These are phyloP conservation scores for Suhomyces chickasaworum DNA, from an alignment of 1,139 yeast genomes.

Conservation along the genomic window DNA sequence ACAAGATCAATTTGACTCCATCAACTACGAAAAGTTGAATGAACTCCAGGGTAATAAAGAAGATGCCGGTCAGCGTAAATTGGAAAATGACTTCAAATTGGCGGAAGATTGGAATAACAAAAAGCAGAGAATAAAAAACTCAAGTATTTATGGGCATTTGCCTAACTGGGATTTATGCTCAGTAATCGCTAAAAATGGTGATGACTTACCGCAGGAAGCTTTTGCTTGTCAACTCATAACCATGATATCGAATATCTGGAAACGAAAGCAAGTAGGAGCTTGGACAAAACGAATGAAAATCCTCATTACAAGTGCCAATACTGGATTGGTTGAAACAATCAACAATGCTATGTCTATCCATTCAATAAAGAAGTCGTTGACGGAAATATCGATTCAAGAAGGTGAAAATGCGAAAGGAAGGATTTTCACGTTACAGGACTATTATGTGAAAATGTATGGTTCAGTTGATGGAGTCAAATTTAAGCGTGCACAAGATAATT, in stretches of 20 bases:
- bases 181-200: constrained; percentile 94
- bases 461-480: constrained; percentile 51
- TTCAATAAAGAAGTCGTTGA: constrained; percentile 87
- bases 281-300: constrained; percentile 97
- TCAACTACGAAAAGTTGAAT: constrained; percentile 52
- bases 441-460: constrained; percentile 76
- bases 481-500: constrained; percentile 76
- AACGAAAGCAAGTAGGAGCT: constrained; percentile 53
- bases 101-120: constrained; percentile 94
- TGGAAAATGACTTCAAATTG: constrained; percentile 87
- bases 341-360: constrained; percentile 92
- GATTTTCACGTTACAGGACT: constrained; percentile 73
- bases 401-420: constrained; percentile 71
- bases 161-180: constrained; percentile 94
- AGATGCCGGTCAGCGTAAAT: constrained; percentile 83
- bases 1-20: constrained; percentile 63
- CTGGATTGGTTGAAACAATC: constrained; percentile 94
- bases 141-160: constrained; percentile 80
- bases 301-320: constrained; percentile 81
- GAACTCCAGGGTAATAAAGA: constrained; percentile 22
- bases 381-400: constrained; percentile 65
- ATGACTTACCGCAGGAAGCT: constrained; percentile 94
- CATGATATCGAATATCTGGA: constrained; percentile 85
- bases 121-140: constrained; percentile 71
- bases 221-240: constrained; percentile 93